Conservation (phyloP, 2,329 filamentous ascomycete genomes). For the Immersiporthe knoxdaviesiana region DNA sequence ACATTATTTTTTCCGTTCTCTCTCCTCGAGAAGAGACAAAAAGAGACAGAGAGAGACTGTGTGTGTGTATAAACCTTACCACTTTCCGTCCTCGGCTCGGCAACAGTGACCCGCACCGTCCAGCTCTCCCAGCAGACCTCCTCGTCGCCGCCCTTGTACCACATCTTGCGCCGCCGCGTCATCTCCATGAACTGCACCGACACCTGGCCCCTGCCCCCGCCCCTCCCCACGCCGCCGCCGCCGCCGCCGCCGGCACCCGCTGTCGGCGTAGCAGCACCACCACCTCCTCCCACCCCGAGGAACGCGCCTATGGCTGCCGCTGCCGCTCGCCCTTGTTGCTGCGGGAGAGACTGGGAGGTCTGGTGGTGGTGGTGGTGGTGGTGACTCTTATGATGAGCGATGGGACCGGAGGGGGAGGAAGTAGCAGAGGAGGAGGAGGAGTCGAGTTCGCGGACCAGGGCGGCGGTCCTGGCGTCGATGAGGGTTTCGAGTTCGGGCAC, state of each 20-base stretch:
- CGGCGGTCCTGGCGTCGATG: constrained; percentile 83
- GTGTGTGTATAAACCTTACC: constrained; percentile 58
- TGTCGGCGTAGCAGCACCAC: neutral
- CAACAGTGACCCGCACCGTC: constrained; percentile 91
- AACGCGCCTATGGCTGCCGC: constrained; percentile 23
- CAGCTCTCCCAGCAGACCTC: constrained; percentile 97
- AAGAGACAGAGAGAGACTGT: too few species aligned
- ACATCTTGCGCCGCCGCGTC: constrained; percentile 73
- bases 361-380: constrained; percentile 9
- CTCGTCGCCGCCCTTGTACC: constrained; percentile 78
- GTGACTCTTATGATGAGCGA: neutral
- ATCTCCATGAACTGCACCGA: constrained; percentile 95
- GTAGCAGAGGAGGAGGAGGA: constrained; percentile 40
- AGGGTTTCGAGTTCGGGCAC: constrained; percentile 91
- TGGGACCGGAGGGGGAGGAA: neutral
- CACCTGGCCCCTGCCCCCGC: constrained; percentile 75
- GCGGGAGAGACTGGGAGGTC: constrained; percentile 26
- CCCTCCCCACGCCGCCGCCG: constrained; percentile 31
- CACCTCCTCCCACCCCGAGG: constrained; percentile 15
- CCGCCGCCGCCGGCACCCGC: neutral
- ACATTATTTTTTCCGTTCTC: neutral
- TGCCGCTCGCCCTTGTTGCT: constrained; percentile 21
- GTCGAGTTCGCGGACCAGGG: constrained; percentile 78
- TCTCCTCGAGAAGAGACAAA: too few species aligned
- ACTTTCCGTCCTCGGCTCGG: constrained; percentile 84